Percentiles rank a stretch among this genome's conserved stretches.
phyloP scores from a whole-genome alignment of 805 yeast genomes.

The Debaryomyces castellii region DNA sequence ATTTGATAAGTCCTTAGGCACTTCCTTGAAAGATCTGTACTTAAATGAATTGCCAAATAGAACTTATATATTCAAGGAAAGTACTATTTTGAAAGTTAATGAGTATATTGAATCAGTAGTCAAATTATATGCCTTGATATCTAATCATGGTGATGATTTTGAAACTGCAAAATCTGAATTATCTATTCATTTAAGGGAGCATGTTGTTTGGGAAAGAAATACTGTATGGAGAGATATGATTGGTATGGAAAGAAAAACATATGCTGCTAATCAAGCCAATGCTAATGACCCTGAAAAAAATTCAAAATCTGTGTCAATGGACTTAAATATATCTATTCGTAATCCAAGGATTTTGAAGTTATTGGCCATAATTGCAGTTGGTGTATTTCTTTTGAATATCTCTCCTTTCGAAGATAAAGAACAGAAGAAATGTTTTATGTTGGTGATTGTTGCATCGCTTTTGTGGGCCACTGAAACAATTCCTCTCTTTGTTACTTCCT shows the following conservation, averaged over 20 bases:
- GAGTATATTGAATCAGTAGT: constrained; percentile 31
- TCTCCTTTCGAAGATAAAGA: constrained; percentile 34
- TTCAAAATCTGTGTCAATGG: constrained; percentile 3
- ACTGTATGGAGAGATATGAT: constrained; percentile 60
- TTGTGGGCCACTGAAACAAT: constrained; percentile 96
- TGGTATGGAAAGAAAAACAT: constrained; percentile 73
- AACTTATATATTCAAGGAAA: constrained; percentile 38
- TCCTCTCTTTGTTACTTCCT: constrained; percentile 87
- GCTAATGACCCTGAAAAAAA: constrained; percentile 8
- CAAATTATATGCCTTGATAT: constrained; percentile 37
- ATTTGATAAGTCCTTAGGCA: constrained; percentile 51
- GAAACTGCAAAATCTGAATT: constrained; percentile 53
- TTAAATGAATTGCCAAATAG: constrained; percentile 45
- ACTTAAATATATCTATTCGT: constrained; percentile 24
- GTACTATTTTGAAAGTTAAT: constrained; percentile 30
- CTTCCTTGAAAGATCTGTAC: constrained; percentile 41
- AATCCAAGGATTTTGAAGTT: constrained; percentile 45
- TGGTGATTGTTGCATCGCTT: constrained; percentile 76
- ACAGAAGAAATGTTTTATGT: constrained; percentile 62
- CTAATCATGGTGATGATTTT: constrained; percentile 39
- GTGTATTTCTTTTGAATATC: constrained; percentile 34
- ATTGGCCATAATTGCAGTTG: constrained; percentile 46
- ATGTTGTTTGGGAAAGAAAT: constrained; percentile 56
- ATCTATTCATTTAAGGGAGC: constrained; percentile 55
- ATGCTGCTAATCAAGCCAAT: constrained; percentile 53